phyloP scores from a whole-genome alignment of 345 rosid species.

The Ricinus communis region DNA sequence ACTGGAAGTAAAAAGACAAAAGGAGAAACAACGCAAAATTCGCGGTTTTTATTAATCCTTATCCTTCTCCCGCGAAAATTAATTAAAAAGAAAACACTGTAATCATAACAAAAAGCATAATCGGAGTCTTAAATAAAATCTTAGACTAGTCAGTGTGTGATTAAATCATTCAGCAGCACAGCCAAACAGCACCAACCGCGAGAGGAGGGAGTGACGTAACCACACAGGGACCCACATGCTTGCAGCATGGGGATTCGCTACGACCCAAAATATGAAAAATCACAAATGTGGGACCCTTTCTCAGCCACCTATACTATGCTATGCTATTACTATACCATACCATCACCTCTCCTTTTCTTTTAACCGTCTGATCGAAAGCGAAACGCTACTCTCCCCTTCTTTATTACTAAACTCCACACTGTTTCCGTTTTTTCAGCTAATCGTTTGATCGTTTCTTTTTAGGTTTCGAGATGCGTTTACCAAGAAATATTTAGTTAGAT shows the following conservation, averaged over 20 bases:
- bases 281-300: not conserved
- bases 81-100: not conserved
- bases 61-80: constrained; percentile 9
- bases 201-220: constrained; percentile 8
- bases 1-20: not conserved
- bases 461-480: not conserved
- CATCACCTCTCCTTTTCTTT: not conserved
- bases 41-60: constrained; percentile 5
- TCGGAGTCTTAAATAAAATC: too few relatives aligned
- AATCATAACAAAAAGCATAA: not conserved
- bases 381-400: constrained; percentile 6
- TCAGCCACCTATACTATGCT: constrained; percentile 4
- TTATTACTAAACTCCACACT: too few relatives aligned
- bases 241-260: constrained; percentile 27
- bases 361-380: constrained; percentile 25
- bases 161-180: not conserved
- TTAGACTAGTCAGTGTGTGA: too few relatives aligned
- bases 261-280: not conserved
- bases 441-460: not conserved
- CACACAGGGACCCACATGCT: not conserved
- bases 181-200: not conserved
- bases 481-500: not conserved
- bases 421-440: not conserved
- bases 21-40: not conserved
- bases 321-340: not conserved